These are phyloP conservation scores for Yarrowia bubula DNA, from an alignment of 805 yeast genomes.

Conservation along the genomic window DNA sequence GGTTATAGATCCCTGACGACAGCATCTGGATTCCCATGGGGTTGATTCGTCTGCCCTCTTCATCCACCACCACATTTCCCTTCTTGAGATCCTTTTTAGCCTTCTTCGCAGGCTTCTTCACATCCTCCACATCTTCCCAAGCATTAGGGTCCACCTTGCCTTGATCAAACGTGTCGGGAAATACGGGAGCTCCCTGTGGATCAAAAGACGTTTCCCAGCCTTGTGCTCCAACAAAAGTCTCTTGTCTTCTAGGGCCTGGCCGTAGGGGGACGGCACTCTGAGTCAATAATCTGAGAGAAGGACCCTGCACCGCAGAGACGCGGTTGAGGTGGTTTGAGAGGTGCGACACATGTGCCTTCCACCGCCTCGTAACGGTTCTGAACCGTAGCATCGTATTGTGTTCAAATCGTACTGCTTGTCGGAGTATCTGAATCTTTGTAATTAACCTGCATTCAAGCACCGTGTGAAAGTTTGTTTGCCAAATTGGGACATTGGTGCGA, in stretches of 20 bases:
- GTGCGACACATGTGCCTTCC: neutral
- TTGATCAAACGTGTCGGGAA: neutral
- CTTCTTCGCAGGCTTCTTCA: neutral
- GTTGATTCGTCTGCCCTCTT: constrained; percentile 39
- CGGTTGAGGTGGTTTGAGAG: neutral
- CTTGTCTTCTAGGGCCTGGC: neutral
- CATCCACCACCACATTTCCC: constrained; percentile 7
- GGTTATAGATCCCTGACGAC: constrained; percentile 30
- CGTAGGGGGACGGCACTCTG: neutral
- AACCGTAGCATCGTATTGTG: neutral
- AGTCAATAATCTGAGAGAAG: neutral
- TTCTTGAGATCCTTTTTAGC: neutral
- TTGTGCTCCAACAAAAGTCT: neutral
- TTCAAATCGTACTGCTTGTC: neutral
- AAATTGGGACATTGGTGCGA: neutral
- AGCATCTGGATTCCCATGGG: constrained; percentile 40
- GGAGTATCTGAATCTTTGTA: neutral
- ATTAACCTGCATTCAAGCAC: neutral
- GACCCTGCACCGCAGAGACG: no score
- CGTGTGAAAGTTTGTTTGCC: neutral
- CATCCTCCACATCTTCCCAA: constrained; percentile 18
- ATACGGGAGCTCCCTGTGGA: neutral
- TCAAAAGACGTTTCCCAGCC: constrained; percentile 1
- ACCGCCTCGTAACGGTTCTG: neutral
- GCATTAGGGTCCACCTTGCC: neutral